These are phyloP conservation scores for Pyricularia grisea DNA, from an alignment of 2,329 filamentous ascomycete species.

Conservation along the genomic window DNA sequence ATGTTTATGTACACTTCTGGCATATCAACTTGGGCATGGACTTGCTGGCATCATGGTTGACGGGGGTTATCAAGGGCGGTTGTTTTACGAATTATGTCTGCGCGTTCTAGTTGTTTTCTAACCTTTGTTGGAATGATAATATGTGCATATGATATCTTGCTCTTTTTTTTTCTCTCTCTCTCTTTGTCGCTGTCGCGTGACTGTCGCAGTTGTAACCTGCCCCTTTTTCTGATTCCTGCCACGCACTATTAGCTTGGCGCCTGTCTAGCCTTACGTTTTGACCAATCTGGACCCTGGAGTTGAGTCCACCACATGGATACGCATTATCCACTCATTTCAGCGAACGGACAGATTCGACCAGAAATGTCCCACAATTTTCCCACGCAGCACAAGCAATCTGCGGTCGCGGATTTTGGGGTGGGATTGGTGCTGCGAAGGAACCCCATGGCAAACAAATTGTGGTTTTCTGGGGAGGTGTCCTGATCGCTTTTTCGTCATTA, in stretches of 20 bases:
- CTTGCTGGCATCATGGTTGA: slow-evolving; percentile 1
- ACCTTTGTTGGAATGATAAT: background rate
- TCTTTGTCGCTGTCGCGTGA: background rate
- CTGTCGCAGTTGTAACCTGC: background rate
- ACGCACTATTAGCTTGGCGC: background rate
- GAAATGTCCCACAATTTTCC: background rate
- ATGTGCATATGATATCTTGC: background rate
- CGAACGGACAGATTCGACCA: background rate
- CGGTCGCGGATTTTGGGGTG: background rate
- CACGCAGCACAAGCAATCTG: too few relatives aligned
- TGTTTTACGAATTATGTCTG: background rate
- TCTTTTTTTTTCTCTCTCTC: background rate
- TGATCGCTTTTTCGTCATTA: background rate
- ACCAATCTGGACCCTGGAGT: background rate
- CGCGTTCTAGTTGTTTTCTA: background rate
- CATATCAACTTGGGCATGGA: background rate
- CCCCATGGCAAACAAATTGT: background rate
- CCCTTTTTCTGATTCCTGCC: background rate
- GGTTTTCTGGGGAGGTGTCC: background rate
- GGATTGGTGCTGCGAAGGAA: background rate
- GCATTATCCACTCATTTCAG: background rate
- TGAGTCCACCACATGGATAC: background rate
- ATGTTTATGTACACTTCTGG: background rate
- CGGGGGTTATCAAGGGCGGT: background rate
- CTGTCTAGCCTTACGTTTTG: background rate